These are phyloP conservation scores for Psilocybe cyanescens DNA, from an alignment of 768 basidiomycete species.

Conservation along the genomic window DNA sequence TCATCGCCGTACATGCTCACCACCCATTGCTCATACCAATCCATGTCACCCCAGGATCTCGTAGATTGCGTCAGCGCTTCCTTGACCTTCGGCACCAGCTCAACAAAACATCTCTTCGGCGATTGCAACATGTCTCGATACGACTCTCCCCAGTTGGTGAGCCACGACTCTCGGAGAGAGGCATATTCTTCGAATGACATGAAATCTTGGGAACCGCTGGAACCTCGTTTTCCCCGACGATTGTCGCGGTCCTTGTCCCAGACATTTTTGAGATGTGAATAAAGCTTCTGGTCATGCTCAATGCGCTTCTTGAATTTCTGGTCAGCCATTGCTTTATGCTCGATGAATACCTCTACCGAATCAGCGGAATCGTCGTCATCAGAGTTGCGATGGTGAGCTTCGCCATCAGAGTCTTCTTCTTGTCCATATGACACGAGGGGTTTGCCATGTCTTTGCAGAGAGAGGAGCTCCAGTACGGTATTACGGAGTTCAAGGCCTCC, in stretches of 20 bases:
- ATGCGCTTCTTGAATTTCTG: constrained; percentile 22
- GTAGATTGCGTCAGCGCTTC: not conserved
- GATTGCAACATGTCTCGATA: constrained; percentile 28
- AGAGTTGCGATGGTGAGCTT: not conserved
- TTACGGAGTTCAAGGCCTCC: constrained; percentile 44
- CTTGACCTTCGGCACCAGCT: not conserved
- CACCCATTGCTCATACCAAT: constrained; percentile 37
- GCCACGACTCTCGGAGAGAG: constrained; percentile 25
- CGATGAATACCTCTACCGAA: constrained; percentile 33
- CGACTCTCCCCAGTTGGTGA: constrained; percentile 24
- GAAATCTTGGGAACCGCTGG: constrained; percentile 17
- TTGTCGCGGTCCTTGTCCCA: constrained; percentile 23
- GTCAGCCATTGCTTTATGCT: constrained; percentile 25
- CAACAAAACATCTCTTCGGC: not conserved
- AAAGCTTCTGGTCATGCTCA: constrained; percentile 28
- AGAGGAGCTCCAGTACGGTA: constrained; percentile 41
- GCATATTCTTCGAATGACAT: constrained; percentile 32
- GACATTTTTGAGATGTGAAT: constrained; percentile 26
- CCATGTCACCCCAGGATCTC: constrained; percentile 18
- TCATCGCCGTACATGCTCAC: constrained; percentile 41
- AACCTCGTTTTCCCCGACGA: not conserved
- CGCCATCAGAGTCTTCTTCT: not conserved
- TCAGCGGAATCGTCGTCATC: not conserved
- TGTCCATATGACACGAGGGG: constrained; percentile 8
- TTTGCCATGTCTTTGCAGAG: constrained; percentile 23